phyloP scores from a whole-genome alignment of 106 monocot genomes.

The Posidonia australis region DNA sequence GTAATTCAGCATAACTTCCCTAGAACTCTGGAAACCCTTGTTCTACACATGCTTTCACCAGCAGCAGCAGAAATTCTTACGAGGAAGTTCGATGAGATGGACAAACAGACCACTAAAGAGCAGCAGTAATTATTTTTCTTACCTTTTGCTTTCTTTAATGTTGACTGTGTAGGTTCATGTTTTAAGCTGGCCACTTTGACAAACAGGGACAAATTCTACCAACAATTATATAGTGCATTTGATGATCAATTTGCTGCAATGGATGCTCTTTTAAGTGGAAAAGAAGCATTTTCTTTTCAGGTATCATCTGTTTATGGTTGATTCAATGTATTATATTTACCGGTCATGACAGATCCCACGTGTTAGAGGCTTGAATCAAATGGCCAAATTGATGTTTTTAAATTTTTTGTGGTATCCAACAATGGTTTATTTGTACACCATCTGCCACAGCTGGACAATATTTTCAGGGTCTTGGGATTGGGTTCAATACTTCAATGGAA shows the following conservation, averaged over 20 bases:
- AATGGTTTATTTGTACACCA: too few species aligned
- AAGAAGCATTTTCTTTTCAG: slow-evolving; percentile 83
- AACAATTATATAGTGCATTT: slow-evolving; percentile 67
- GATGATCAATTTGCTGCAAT: slow-evolving; percentile 81
- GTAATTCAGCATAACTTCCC: slow-evolving; percentile 61
- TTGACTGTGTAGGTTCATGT: not conserved
- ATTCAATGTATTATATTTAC: not conserved
- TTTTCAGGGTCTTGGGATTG: too few species aligned
- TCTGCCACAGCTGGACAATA: too few species aligned
- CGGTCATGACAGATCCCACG: too few species aligned
- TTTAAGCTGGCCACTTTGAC: not conserved
- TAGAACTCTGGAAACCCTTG: slow-evolving; percentile 71
- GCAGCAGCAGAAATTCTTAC: slow-evolving; percentile 78
- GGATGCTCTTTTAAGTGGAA: slow-evolving; percentile 69
- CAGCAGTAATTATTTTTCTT: slow-evolving; percentile 34
- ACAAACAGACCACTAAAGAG: slow-evolving; percentile 43
- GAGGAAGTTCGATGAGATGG: slow-evolving; percentile 89
- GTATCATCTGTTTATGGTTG: slow-evolving; percentile 19
- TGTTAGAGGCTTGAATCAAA: not conserved
- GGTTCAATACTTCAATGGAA: too few species aligned
- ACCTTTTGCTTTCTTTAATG: not conserved
- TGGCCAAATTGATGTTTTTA: too few species aligned
- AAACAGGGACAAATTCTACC: slow-evolving; percentile 69
- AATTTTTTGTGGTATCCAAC: too few species aligned
- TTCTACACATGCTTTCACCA: slow-evolving; percentile 65